Evolutionary conservation across 352 stramenopile species (phyloP).

Genomic region (Phytophthora uliginosa): DNA sequence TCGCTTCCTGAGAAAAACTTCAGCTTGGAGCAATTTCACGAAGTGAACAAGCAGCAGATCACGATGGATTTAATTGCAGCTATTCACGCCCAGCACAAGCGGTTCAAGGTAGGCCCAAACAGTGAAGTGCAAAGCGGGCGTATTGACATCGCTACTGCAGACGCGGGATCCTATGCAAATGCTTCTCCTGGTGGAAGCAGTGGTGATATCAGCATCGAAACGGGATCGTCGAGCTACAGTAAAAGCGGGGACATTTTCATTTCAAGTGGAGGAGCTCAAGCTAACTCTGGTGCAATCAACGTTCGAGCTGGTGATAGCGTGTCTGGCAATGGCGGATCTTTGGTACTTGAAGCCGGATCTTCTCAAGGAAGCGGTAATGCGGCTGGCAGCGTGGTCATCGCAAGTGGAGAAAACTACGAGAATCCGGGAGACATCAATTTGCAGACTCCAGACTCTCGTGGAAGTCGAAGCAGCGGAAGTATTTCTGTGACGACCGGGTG

Average conservation of each 20-base stretch:
- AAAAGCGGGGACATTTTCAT: conserved; percentile 45
- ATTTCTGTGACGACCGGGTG: conserved; percentile 40
- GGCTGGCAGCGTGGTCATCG: conserved; percentile 43
- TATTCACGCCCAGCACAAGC: conserved; percentile 87
- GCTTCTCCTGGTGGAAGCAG: conserved; percentile 41
- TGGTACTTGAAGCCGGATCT: conserved; percentile 53
- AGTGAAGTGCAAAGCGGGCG: conserved; percentile 47
- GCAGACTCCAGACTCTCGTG: conserved; percentile 37
- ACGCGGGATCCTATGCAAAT: conserved; percentile 50
- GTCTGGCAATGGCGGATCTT: conserved; percentile 41
- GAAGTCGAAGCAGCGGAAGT: conserved; percentile 36
- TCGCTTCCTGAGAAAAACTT: conserved; percentile 91
- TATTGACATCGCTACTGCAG: conserved; percentile 59
- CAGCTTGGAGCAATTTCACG: conserved; percentile 91
- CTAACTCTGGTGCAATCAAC: conserved; percentile 37
- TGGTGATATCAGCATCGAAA: conserved; percentile 47
- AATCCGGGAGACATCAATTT: conserved; percentile 34
- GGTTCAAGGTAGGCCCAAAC: conserved; percentile 73
- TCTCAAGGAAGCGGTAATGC: conserved; percentile 29
- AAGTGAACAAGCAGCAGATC: conserved; percentile 96
- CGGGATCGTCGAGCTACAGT: conserved; percentile 42
- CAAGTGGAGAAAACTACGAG: conserved; percentile 33
- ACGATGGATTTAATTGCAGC: conserved; percentile 92
- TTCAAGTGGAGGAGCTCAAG: conserved; percentile 36
- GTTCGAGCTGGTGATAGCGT: conserved; percentile 43